phyloP scores from a whole-genome alignment of 2,329 filamentous ascomycete species.

The Coniochaeta hoffmannii region DNA sequence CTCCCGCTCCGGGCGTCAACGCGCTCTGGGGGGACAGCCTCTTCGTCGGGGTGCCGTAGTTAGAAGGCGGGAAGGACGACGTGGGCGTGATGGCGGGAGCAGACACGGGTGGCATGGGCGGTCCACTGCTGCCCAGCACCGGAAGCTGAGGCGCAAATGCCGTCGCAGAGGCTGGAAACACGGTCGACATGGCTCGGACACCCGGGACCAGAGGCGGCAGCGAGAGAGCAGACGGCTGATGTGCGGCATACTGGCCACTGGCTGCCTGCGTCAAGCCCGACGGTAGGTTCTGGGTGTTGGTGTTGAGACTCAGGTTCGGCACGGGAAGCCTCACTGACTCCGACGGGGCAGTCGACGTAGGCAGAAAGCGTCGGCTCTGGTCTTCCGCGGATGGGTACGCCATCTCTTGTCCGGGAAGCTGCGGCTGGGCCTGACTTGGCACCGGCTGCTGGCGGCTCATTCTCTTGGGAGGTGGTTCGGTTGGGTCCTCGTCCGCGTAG shows the following conservation, averaged over 20 bases:
- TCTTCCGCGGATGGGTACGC: background rate
- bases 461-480: conserved; percentile 50
- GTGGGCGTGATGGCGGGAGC: conserved; percentile 25
- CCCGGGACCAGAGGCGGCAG: conserved; percentile 54
- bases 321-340: conserved; percentile 51
- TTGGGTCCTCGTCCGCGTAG: conserved; percentile 36
- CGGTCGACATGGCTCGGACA: conserved; percentile 68
- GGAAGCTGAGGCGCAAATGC: conserved; percentile 29
- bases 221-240: conserved; percentile 41
- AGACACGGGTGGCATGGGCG: conserved; percentile 22
- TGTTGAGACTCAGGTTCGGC: conserved; percentile 63
- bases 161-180: conserved; percentile 54
- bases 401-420: conserved; percentile 11
- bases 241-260: conserved; percentile 30
- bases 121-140: conserved; percentile 21
- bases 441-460: conserved; percentile 21
- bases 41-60: conserved; percentile 45
- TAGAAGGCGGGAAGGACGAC: conserved; percentile 23
- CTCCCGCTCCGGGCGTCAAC: conserved; percentile 26
- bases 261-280: conserved; percentile 21
- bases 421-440: conserved; percentile 13
- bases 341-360: conserved; percentile 4
- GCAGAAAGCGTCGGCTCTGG: background rate
- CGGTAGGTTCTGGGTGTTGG: conserved; percentile 18
- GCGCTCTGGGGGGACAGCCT: conserved; percentile 43